Conservation (phyloP, 495 filamentous ascomycete genomes). For the Letharia lupina region DNA sequence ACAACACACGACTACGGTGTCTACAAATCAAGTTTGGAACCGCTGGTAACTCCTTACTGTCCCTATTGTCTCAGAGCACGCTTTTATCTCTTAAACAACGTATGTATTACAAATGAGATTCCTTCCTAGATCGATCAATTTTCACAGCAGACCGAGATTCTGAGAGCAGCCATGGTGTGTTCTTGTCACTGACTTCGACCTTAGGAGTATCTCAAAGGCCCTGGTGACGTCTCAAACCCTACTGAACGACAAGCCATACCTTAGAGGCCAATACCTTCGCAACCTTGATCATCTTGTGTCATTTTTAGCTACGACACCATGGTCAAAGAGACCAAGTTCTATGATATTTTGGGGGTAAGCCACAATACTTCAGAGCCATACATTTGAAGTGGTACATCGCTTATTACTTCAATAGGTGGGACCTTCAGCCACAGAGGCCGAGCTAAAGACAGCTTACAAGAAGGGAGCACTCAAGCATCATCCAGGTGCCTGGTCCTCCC, state of each 20-base stretch:
- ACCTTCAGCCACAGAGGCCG: slow-evolving; percentile 61
- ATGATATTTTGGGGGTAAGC: slow-evolving; percentile 79
- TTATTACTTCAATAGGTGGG: slow-evolving; percentile 48
- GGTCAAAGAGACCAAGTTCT: slow-evolving; percentile 85
- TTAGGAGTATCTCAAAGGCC: neutral
- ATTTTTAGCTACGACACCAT: slow-evolving; percentile 43
- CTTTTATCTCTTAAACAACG: neutral
- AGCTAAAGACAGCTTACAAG: slow-evolving; percentile 87
- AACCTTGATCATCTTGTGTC: neutral
- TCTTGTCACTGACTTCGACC: neutral
- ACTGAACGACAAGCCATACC: neutral
- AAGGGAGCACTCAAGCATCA: slow-evolving; percentile 83
- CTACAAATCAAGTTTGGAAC: neutral
- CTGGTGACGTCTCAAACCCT: neutral
- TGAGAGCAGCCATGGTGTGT: neutral
- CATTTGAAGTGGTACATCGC: neutral
- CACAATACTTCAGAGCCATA: neutral
- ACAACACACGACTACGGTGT: too few relatives aligned
- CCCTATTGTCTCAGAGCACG: neutral
- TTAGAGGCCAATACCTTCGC: too few relatives aligned
- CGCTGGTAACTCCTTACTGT: neutral
- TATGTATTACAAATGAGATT: neutral
- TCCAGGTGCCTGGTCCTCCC: slow-evolving; percentile 52
- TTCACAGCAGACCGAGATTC: neutral
- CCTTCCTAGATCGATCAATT: neutral